These are phyloP conservation scores for Panus rudis DNA, from an alignment of 768 basidiomycete species.

Conservation along the genomic window DNA sequence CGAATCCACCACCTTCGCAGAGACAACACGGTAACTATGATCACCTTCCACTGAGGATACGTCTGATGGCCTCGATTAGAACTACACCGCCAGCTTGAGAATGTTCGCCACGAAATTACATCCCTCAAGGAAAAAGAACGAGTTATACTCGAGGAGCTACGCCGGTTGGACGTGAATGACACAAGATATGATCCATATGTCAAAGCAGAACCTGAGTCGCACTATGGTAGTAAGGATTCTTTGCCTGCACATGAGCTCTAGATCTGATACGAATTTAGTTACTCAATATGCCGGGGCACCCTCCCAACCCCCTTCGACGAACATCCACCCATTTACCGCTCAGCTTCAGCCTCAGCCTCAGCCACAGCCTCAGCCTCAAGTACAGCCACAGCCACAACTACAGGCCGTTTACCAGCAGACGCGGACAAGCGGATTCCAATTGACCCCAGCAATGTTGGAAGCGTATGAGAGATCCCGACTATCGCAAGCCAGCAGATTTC, in stretches of 20 bases:
- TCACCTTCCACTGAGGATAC: not conserved
- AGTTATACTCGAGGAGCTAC: conserved; percentile 4
- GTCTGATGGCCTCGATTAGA: not conserved
- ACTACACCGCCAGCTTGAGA: conserved; percentile 19
- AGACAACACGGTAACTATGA: not conserved
- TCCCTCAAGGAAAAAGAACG: conserved; percentile 18
- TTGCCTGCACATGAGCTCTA: not conserved
- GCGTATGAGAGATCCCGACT: conserved; percentile 17
- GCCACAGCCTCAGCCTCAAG: no score
- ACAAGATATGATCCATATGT: not conserved
- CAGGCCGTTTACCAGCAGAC: not conserved
- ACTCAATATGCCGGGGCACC: no score
- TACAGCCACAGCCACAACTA: no score
- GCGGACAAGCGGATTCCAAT: not conserved
- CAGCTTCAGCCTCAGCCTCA: no score
- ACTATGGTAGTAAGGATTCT: not conserved
- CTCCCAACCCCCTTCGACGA: no score
- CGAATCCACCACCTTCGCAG: not conserved
- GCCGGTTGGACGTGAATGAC: not conserved
- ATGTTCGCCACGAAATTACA: conserved; percentile 21
- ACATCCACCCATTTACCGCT: no score
- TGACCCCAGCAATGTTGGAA: conserved; percentile 26
- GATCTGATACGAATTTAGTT: not conserved
- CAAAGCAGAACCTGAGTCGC: not conserved
- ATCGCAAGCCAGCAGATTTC: not conserved